A percentile compares a stretch with the other conserved stretches of the same genome.
Evolutionary conservation across 78 protist genomes (phyloP).

Genomic region (Andalucia godoyi): DNA sequence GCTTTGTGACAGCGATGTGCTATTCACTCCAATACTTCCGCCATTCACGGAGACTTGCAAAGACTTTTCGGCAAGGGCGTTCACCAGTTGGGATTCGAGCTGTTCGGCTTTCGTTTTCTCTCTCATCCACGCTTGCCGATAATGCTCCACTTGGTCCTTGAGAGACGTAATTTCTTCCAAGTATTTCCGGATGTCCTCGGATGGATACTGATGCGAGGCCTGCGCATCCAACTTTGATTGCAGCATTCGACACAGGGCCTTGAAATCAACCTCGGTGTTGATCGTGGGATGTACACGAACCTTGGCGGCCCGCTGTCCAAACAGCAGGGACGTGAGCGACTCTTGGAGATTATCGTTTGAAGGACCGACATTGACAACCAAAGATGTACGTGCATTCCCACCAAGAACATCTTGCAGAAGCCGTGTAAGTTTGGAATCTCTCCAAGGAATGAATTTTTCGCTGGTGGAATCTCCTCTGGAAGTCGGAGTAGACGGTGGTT

Average conservation of each 20-base stretch:
- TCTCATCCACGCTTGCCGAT: too few species aligned
- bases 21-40: too few species aligned
- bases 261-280: neutral
- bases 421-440: conserved; percentile 8
- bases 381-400: neutral
- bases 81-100: too few species aligned
- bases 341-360: neutral
- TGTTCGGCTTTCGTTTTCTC: too few species aligned
- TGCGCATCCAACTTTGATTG: neutral
- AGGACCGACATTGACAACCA: conserved; percentile 5
- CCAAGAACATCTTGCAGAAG: conserved; percentile 19
- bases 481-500: neutral
- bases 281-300: neutral
- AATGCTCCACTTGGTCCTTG: too few species aligned
- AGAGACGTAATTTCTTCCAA: too few species aligned
- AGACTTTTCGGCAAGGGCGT: too few species aligned
- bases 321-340: neutral
- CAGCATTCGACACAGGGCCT: neutral
- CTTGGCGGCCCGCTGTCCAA: conserved; percentile 3
- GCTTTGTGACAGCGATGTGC: too few species aligned
- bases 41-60: too few species aligned
- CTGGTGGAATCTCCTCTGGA: neutral
- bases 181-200: too few species aligned
- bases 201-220: too few species aligned
- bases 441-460: conserved; percentile 4